Evolutionary conservation across 257 asterid species (phyloP).

Genomic region (Agastache rugosa): DNA sequence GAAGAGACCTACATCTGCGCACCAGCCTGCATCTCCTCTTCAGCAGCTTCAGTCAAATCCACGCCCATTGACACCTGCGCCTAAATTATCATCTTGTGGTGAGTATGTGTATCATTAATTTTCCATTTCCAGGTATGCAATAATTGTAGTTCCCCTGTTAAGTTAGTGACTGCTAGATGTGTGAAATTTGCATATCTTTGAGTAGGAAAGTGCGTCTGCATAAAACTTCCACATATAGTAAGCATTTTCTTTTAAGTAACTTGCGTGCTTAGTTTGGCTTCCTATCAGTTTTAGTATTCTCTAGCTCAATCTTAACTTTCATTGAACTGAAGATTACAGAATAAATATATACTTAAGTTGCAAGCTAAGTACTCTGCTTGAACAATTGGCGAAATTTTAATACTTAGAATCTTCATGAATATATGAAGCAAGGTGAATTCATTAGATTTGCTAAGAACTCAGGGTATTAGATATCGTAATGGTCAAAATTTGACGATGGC

Average conservation of each 20-base stretch:
- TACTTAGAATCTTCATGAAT: neutral
- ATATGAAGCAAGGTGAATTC: neutral
- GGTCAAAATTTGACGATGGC: neutral
- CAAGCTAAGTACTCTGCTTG: neutral
- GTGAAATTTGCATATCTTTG: constrained; percentile 2
- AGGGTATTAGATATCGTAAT: neutral
- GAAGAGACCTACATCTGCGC: constrained; percentile 44
- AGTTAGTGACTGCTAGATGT: neutral
- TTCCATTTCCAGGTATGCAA: neutral
- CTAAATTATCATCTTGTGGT: constrained; percentile 56
- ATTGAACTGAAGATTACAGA: neutral
- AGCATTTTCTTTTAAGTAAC: neutral
- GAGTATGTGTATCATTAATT: constrained; percentile 29
- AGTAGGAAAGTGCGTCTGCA: neutral
- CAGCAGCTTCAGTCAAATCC: constrained; percentile 50
- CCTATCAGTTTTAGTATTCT: constrained; percentile 15
- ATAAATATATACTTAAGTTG: neutral
- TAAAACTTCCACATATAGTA: neutral
- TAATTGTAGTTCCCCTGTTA: constrained; percentile 7
- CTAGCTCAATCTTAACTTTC: neutral
- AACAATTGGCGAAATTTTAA: neutral
- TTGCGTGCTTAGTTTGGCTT: neutral
- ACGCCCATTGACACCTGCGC: constrained; percentile 40
- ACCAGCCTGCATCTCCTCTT: constrained; percentile 44
- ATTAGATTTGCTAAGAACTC: constrained; percentile 16